Evolutionary conservation across 441 rosid species (phyloP).

Genomic region (Macaranga tanarius): DNA sequence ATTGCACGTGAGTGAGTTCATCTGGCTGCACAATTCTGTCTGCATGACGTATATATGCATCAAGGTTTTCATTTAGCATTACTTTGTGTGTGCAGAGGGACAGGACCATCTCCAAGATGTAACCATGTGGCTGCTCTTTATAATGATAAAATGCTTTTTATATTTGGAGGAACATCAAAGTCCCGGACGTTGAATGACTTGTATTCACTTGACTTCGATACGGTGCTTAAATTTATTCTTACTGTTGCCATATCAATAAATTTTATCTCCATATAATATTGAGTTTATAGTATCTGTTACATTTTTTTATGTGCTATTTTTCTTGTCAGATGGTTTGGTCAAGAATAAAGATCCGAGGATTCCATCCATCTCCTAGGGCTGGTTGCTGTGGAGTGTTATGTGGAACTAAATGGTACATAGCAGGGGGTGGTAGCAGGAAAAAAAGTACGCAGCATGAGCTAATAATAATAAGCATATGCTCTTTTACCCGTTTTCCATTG

Average conservation of each 20-base stretch:
- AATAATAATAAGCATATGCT: slow-evolving; percentile 15
- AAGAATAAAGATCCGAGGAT: slow-evolving; percentile 83
- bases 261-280: background rate
- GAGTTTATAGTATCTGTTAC: slow-evolving; percentile 9
- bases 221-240: slow-evolving; percentile 46
- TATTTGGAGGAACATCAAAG: slow-evolving; percentile 91
- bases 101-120: slow-evolving; percentile 84
- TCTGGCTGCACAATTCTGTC: slow-evolving; percentile 3
- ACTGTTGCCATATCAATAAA: background rate
- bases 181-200: slow-evolving; percentile 82
- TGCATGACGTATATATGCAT: background rate
- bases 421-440: slow-evolving; percentile 97
- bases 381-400: slow-evolving; percentile 88
- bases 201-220: slow-evolving; percentile 94
- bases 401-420: slow-evolving; percentile 94
- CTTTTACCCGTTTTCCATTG: background rate
- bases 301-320: slow-evolving; percentile 22
- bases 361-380: slow-evolving; percentile 93
- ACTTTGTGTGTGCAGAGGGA: slow-evolving; percentile 55
- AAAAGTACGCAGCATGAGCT: slow-evolving; percentile 55
- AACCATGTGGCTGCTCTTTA: slow-evolving; percentile 85
- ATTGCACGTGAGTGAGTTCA: slow-evolving; percentile 86
- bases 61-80: slow-evolving; percentile 5
- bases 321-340: slow-evolving; percentile 90
- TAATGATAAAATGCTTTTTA: slow-evolving; percentile 72